A percentile compares a stretch with the other conserved stretches of the same genome.
phyloP scores from a whole-genome alignment of 2,329 filamentous ascomycete species.

The Aureobasidium sp. region DNA sequence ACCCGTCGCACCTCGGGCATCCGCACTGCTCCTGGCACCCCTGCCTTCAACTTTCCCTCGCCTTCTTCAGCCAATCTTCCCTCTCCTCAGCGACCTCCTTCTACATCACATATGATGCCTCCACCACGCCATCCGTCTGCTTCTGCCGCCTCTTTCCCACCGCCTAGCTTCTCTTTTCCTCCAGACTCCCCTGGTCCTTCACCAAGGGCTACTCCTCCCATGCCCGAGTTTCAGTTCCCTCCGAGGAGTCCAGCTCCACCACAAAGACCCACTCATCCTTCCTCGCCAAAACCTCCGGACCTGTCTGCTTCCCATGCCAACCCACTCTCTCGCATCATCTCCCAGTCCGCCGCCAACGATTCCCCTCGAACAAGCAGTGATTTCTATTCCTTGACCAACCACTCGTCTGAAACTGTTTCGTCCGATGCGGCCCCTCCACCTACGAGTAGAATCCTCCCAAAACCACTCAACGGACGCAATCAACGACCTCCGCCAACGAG shows the following conservation, averaged over 20 bases:
- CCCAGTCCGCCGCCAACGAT: slow-evolving; percentile 65
- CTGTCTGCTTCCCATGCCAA: slow-evolving; percentile 24
- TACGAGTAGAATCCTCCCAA: slow-evolving; percentile 45
- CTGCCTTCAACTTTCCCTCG: slow-evolving; percentile 14
- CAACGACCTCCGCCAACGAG: slow-evolving; percentile 32
- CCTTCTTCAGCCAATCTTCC: not conserved
- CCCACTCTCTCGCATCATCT: slow-evolving; percentile 63
- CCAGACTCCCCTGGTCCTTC: not conserved
- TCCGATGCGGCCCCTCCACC: slow-evolving; percentile 57
- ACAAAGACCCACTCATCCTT: not conserved
- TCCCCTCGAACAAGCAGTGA: slow-evolving; percentile 90
- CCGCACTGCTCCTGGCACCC: slow-evolving; percentile 18
- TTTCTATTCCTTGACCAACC: slow-evolving; percentile 90
- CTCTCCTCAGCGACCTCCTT: not conserved
- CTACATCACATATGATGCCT: slow-evolving; percentile 3
- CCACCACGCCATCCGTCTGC: slow-evolving; percentile 1
- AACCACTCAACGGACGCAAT: slow-evolving; percentile 33
- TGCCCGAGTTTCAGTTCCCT: slow-evolving; percentile 28
- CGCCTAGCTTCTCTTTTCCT: slow-evolving; percentile 4
- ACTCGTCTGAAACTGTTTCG: slow-evolving; percentile 85
- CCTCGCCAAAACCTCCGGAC: not conserved
- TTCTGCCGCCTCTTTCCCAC: not conserved
- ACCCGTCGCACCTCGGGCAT: slow-evolving; percentile 26
- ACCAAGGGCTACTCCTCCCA: not conserved
- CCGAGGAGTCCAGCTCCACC: not conserved